phyloP scores from a whole-genome alignment of 148 eudicot genomes.

The Gaultheria prostrata region DNA sequence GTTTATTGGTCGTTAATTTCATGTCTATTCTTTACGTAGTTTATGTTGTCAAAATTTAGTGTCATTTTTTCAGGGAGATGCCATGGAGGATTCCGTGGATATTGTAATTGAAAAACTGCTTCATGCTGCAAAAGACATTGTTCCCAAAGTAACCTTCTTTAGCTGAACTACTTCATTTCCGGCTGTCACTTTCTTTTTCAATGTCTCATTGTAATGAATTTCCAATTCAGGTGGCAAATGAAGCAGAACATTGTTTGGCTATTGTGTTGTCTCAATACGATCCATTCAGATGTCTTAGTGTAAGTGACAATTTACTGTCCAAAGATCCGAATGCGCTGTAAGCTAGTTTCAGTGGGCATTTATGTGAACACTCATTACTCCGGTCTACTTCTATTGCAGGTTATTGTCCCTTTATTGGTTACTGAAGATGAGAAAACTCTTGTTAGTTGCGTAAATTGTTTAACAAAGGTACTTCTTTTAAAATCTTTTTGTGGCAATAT shows the following conservation, averaged over 20 bases:
- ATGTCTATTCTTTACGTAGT: conserved; percentile 1
- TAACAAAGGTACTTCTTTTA: conserved; percentile 71
- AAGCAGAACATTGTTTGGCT: conserved; percentile 76
- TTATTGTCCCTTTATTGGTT: conserved; percentile 77
- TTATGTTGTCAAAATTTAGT: conserved; percentile 6
- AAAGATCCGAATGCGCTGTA: background rate
- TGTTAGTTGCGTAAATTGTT: conserved; percentile 76
- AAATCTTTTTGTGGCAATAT: background rate
- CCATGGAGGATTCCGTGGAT: conserved; percentile 91
- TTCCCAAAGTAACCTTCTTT: conserved; percentile 50
- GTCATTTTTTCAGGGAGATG: conserved; percentile 52
- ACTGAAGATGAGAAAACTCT: conserved; percentile 93
- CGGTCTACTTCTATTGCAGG: conserved; percentile 47
- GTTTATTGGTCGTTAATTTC: conserved; percentile 4
- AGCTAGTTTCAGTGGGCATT: background rate
- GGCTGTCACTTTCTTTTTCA: background rate
- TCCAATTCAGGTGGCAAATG: conserved; percentile 59
- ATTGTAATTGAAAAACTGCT: conserved; percentile 90
- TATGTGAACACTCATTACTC: background rate
- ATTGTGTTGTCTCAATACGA: conserved; percentile 71
- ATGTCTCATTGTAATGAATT: background rate
- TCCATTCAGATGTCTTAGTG: conserved; percentile 76
- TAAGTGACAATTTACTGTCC: conserved; percentile 32
- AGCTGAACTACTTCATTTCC: background rate
- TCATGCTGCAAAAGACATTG: conserved; percentile 60